These are phyloP conservation scores for Thalassiosira exigua DNA, from an alignment of 352 stramenopile species.

Conservation along the genomic window DNA sequence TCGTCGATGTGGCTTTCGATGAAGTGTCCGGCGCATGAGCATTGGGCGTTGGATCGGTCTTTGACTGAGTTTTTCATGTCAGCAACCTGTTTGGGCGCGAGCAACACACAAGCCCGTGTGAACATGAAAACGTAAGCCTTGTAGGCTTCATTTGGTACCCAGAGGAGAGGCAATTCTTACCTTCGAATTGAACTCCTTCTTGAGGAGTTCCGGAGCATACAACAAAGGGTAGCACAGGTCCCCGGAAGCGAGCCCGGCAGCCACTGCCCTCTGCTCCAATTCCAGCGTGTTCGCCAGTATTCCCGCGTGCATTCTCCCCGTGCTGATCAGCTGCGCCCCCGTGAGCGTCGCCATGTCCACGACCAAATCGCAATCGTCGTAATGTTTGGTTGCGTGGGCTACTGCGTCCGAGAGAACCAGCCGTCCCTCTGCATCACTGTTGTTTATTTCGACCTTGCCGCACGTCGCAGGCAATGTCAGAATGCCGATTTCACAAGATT, in stretches of 20 bases:
- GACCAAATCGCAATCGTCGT: constrained; percentile 86
- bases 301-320: constrained; percentile 86
- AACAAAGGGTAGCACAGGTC: constrained; percentile 90
- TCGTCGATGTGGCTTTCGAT: constrained; percentile 52
- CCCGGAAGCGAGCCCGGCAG: constrained; percentile 86
- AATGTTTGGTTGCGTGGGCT: constrained; percentile 88
- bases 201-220: constrained; percentile 91
- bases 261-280: constrained; percentile 85
- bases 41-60: constrained; percentile 88
- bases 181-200: constrained; percentile 87
- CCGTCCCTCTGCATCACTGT: constrained; percentile 88
- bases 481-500: too few relatives aligned
- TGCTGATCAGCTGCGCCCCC: constrained; percentile 89
- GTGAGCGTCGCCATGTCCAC: constrained; percentile 94
- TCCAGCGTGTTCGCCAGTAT: constrained; percentile 89
- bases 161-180: too few relatives aligned
- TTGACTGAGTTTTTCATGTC: constrained; percentile 95
- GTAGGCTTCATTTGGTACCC: too few relatives aligned
- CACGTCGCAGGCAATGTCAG: constrained; percentile 90
- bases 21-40: constrained; percentile 82
- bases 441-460: constrained; percentile 92
- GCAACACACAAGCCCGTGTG: too few relatives aligned
- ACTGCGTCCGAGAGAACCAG: constrained; percentile 91
- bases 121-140: too few relatives aligned
- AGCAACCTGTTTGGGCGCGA: too few relatives aligned